Percentiles rank a stretch among this genome's conserved stretches.
Evolutionary conservation across 2,329 filamentous ascomycete genomes (phyloP).

Genomic region (Mycocentrospora acerina): DNA sequence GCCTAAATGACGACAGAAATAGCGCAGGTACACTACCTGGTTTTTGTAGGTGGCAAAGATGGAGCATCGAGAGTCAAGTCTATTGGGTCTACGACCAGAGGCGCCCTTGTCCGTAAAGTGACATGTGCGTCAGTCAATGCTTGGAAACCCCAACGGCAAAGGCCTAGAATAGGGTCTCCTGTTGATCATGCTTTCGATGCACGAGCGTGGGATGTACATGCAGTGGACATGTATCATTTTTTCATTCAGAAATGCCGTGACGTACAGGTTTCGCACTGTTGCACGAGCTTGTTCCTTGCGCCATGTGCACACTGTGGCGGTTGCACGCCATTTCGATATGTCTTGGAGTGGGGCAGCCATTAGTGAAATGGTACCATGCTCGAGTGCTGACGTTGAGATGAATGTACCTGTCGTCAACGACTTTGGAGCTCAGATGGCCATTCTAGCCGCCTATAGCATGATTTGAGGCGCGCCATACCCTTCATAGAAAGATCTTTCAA

Average conservation of each 20-base stretch:
- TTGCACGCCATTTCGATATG: constrained; percentile 3
- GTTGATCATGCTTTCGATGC: constrained; percentile 1
- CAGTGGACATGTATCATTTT: constrained; percentile 13
- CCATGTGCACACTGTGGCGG: constrained; percentile 20
- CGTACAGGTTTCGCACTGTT: constrained; percentile 3
- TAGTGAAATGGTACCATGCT: too few species aligned
- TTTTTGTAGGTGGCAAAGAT: too few species aligned
- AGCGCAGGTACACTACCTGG: constrained; percentile 12
- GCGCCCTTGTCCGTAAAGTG: too few species aligned
- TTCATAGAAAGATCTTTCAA: constrained; percentile 16
- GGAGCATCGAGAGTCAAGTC: too few species aligned
- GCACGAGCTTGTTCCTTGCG: constrained; percentile 7
- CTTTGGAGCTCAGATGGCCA: constrained; percentile 12
- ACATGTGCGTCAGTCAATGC: too few species aligned
- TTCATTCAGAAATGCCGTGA: constrained; percentile 16
- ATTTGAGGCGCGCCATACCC: constrained; percentile 10
- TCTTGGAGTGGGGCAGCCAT: constrained; percentile 16
- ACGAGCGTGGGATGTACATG: constrained; percentile 20
- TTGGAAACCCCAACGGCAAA: constrained; percentile 10
- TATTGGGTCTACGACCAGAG: too few species aligned
- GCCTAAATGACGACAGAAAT: constrained; percentile 25
- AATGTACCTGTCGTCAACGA: constrained; percentile 29
- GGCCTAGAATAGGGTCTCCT: constrained; percentile 3
- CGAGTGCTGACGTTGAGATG: constrained; percentile 28
- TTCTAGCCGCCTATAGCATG: constrained; percentile 15